These are phyloP conservation scores for Huiozyma sinensis DNA, from an alignment of 805 yeast species.

Conservation along the genomic window DNA sequence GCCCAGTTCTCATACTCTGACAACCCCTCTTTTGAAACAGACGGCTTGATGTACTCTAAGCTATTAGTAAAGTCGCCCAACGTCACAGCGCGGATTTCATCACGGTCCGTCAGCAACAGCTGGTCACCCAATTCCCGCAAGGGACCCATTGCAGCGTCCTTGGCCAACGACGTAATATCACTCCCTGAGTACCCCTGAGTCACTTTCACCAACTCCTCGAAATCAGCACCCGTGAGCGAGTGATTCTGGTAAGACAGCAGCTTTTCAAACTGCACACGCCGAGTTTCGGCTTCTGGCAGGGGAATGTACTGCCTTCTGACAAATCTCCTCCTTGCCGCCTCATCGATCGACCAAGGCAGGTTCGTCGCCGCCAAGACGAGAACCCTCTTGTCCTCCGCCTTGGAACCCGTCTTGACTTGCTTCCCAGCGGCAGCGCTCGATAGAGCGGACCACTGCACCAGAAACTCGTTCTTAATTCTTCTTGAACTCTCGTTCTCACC, in stretches of 20 bases:
- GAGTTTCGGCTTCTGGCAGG: conserved; percentile 77
- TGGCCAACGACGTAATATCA: conserved; percentile 86
- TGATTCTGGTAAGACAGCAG: conserved; percentile 64
- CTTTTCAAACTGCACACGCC: conserved; percentile 58
- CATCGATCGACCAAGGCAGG: conserved; percentile 94
- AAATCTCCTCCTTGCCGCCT: conserved; percentile 90
- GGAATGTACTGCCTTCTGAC: conserved; percentile 90
- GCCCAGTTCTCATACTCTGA: conserved; percentile 86
- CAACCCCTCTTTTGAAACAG: conserved; percentile 77
- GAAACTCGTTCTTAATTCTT: conserved; percentile 83
- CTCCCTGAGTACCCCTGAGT: conserved; percentile 88
- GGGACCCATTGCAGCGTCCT: conserved; percentile 98
- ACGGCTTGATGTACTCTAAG: conserved; percentile 71
- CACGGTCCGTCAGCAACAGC: conserved; percentile 55
- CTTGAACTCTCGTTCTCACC: conserved; percentile 78
- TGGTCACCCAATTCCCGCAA: conserved; percentile 81
- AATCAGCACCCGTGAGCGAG: conserved; percentile 53
- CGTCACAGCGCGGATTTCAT: conserved; percentile 65
- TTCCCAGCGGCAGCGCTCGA: conserved; percentile 77
- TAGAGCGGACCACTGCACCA: conserved; percentile 89
- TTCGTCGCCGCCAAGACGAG: conserved; percentile 91
- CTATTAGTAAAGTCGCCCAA: conserved; percentile 67
- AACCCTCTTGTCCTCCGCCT: conserved; percentile 47
- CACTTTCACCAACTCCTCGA: conserved; percentile 44
- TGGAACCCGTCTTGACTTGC: conserved; percentile 30